Evolutionary conservation across 1,139 yeast species (phyloP).

Genomic region (Taiozyma sp.): DNA sequence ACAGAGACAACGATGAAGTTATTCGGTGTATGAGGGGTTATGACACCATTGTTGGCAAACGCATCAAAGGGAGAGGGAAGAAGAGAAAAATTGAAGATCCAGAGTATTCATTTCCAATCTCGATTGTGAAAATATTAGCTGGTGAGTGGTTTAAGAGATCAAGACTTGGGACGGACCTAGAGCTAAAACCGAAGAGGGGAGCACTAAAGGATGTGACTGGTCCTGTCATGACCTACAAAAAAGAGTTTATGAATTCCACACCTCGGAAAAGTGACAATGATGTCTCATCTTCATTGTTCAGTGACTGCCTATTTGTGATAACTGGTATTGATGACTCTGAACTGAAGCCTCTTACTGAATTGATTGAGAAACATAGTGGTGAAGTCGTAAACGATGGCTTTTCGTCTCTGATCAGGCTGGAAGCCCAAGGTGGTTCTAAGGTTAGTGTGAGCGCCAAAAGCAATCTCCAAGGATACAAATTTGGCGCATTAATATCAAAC

Average conservation of each 20-base stretch:
- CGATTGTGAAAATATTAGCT: conserved; percentile 21
- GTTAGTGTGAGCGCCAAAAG: conserved; percentile 9
- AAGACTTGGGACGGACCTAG: conserved; percentile 19
- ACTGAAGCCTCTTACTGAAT: conserved; percentile 33
- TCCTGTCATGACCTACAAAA: conserved; percentile 6
- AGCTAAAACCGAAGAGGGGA: conserved; percentile 23
- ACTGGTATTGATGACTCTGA: conserved; percentile 35
- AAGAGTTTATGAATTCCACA: conserved; percentile 6
- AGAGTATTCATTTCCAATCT: conserved; percentile 12
- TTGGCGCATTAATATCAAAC: conserved; percentile 65
- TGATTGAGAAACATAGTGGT: conserved; percentile 51
- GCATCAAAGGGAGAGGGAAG: conserved; percentile 24
- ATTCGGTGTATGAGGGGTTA: conserved; percentile 58
- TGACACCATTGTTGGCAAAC: conserved; percentile 39
- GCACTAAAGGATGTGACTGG: conserved; percentile 5
- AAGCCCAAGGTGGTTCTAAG: background rate
- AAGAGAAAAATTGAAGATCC: conserved; percentile 1
- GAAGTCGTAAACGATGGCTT: conserved; percentile 45
- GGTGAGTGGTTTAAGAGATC: conserved; percentile 27
- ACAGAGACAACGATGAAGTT: conserved; percentile 15
- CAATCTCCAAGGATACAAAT: conserved; percentile 26
- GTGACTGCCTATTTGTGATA: conserved; percentile 37
- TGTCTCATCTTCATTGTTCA: conserved; percentile 26
- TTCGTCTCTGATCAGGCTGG: conserved; percentile 24
- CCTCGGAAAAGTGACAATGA: conserved; percentile 3